phyloP scores from a whole-genome alignment of 2,329 filamentous ascomycete species.

The Colletotrichum sp. region DNA sequence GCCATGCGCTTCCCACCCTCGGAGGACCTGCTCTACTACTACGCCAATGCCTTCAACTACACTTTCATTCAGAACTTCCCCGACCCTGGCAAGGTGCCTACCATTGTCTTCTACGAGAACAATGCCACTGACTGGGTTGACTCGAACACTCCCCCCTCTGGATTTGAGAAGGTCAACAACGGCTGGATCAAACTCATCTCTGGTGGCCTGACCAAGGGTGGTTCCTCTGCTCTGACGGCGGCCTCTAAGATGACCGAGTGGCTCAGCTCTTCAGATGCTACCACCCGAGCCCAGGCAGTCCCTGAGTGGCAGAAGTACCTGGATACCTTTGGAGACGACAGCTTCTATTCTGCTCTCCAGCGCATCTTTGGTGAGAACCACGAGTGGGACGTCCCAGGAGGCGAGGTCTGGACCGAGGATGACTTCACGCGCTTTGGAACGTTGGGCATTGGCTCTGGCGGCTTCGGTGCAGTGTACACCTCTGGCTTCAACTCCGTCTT shows the following conservation, averaged over 20 bases:
- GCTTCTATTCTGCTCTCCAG: neutral
- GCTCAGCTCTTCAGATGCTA: neutral
- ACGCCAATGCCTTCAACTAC: neutral
- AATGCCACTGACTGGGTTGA: neutral
- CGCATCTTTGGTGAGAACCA: neutral
- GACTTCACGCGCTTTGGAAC: neutral
- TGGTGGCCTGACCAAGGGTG: neutral
- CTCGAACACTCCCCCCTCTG: neutral
- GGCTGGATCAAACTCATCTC: neutral
- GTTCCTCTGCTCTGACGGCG: neutral
- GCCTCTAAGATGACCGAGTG: neutral
- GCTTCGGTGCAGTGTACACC: neutral
- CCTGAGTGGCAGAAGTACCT: neutral
- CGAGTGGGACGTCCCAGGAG: neutral
- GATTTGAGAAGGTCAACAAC: neutral
- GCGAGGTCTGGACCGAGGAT: neutral
- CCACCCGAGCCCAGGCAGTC: neutral
- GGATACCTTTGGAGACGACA: neutral
- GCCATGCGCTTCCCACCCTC: constrained; percentile 1
- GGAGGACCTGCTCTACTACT: constrained; percentile 2
- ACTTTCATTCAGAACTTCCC: neutral
- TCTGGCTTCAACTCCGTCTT: neutral
- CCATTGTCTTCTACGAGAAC: neutral
- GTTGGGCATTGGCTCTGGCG: neutral
- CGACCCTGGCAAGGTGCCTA: neutral